Evolutionary conservation across 192 early-diverging fungal genomes (phyloP).

Genomic region (Entomortierella chlamydospora): DNA sequence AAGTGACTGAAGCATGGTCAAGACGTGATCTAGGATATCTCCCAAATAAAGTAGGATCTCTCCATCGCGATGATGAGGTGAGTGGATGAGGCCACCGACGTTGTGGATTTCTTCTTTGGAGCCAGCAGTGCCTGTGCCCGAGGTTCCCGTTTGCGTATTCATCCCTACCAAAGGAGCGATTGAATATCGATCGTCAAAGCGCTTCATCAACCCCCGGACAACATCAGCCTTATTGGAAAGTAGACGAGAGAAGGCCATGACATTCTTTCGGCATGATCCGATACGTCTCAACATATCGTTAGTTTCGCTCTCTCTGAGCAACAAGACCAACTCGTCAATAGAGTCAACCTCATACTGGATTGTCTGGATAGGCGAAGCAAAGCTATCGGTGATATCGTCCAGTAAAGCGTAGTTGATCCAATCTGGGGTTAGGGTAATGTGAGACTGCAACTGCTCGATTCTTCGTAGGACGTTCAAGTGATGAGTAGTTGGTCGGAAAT

Average conservation of each 20-base stretch:
- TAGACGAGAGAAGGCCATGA: slow-evolving; percentile 76
- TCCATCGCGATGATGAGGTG: slow-evolving; percentile 37
- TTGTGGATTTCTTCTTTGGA: background rate
- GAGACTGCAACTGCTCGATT: slow-evolving; percentile 85
- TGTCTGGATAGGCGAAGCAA: slow-evolving; percentile 84
- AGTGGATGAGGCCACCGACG: background rate
- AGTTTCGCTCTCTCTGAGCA: slow-evolving; percentile 89
- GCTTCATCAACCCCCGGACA: slow-evolving; percentile 78
- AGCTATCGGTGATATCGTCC: slow-evolving; percentile 95
- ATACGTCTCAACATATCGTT: slow-evolving; percentile 83
- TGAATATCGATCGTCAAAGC: slow-evolving; percentile 62
- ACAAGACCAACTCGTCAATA: slow-evolving; percentile 94
- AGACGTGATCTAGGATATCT: slow-evolving; percentile 83
- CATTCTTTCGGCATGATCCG: slow-evolving; percentile 76
- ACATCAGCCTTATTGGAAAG: slow-evolving; percentile 83
- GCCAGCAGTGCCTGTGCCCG: background rate
- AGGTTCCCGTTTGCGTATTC: background rate
- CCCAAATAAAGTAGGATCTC: slow-evolving; percentile 82
- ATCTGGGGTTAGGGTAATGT: slow-evolving; percentile 90
- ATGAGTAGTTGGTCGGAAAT: slow-evolving; percentile 81
- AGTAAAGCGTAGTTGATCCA: slow-evolving; percentile 98
- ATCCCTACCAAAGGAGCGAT: slow-evolving; percentile 18
- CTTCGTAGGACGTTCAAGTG: slow-evolving; percentile 87
- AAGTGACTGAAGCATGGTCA: slow-evolving; percentile 85
- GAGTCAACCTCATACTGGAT: slow-evolving; percentile 96